These are phyloP conservation scores for Tricholoma flavovirens DNA, from an alignment of 768 basidiomycete genomes.

Conservation along the genomic window DNA sequence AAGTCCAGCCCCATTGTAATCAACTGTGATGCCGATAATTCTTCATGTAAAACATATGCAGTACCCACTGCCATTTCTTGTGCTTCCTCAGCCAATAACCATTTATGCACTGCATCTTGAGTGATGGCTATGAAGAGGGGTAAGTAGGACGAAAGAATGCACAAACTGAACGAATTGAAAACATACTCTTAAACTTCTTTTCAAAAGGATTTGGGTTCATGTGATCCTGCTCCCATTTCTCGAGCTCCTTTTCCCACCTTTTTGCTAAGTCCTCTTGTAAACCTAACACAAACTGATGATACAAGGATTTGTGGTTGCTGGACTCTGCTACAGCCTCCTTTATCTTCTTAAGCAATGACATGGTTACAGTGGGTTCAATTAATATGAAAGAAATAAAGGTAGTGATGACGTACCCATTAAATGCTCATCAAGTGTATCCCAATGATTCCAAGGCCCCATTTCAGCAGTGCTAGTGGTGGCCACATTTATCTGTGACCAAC, in stretches of 20 bases:
- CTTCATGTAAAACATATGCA: conserved; percentile 3
- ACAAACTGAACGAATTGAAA: neutral
- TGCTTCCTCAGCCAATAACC: conserved; percentile 6
- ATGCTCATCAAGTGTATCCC: neutral
- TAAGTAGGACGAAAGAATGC: neutral
- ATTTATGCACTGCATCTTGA: conserved; percentile 4
- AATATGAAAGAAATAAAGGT: neutral
- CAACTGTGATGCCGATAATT: conserved; percentile 2
- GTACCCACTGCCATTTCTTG: conserved; percentile 2
- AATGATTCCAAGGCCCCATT: too few relatives aligned
- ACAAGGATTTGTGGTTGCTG: too few relatives aligned
- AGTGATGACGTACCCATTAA: neutral
- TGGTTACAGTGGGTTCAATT: neutral
- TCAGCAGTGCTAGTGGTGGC: too few relatives aligned
- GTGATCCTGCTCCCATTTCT: conserved; percentile 4
- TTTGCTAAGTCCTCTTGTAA: neutral
- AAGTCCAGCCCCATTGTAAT: conserved; percentile 9
- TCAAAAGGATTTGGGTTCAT: conserved; percentile 5
- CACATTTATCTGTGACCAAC: too few relatives aligned
- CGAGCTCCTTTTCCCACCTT: neutral
- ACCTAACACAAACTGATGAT: too few relatives aligned
- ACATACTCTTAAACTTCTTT: neutral
- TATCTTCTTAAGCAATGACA: too few relatives aligned
- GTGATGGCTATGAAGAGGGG: neutral
- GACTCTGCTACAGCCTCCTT: too few relatives aligned